Base-by-base conservation (phyloP, 805 yeast species). In the Candida methanosorbosa region DNA sequence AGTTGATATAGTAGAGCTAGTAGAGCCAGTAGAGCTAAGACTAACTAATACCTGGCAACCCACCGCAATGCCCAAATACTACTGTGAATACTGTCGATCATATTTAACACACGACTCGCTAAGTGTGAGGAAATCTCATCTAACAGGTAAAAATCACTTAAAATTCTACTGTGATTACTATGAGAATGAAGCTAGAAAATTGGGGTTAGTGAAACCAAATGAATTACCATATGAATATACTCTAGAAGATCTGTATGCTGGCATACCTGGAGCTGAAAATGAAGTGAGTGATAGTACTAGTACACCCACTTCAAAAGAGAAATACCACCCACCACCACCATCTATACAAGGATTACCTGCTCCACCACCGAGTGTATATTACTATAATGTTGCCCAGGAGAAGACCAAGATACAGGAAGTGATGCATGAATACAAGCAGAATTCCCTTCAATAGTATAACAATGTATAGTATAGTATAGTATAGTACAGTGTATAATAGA, bases 51-150 rank as follows among this genome's bases (percentile, higher is more conserved):
- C n/a, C n/a, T n/a, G n/a, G n/a, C n/a, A n/a, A n/a, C n/a, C n/a
- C n/a, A n/a, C n/a, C n/a, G n/a, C 27, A 13, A 77, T 80, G 87
- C 80, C 77, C 3, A 71, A 78, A 42, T 82, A 78, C 54, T 81
- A 79, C 59, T 86, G 95, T 57, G 92, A 81, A 45, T 86, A 85
- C 53, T 86, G 95, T 54, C 76, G 76, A 50, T 75, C 86, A 15
- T 80, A 81, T 47, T 61, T 87, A 38, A 86, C 95, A 2, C 95
- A 86, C 53, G 95, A 85, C 56, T 81, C 92, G n/a, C 64, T 75
- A 46, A 81, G 92, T 59, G 95, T 86, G 36, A 61, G 95, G 17
- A 79, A 81, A 49, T 77, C 86, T 28, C 96, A 86, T 56, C 55
- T 82, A 28, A 62, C 70, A 27, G 96, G 96, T 9, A 75, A 72